Evolutionary conservation across 495 filamentous ascomycete species (phyloP).

Genomic region (Penicillium silybi): DNA sequence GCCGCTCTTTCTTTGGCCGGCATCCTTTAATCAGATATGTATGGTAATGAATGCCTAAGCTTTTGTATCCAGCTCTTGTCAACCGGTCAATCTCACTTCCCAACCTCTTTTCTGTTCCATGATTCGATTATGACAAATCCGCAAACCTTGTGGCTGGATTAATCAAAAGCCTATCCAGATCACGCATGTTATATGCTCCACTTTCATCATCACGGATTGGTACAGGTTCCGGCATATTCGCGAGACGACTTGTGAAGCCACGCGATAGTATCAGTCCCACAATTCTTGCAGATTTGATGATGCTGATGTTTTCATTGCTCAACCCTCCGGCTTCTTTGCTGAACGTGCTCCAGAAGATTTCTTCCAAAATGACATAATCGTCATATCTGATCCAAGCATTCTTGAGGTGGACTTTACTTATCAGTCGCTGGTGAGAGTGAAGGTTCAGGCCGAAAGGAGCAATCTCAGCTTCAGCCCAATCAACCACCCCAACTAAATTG

Average conservation of each 20-base stretch:
- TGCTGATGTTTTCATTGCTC: conserved; percentile 18
- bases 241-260: conserved; percentile 40
- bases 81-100: too few relatives aligned
- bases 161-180: conserved; percentile 35
- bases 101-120: not conserved
- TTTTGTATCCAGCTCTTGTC: too few relatives aligned
- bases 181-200: conserved; percentile 36
- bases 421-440: conserved; percentile 29
- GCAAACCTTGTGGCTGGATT: conserved; percentile 31
- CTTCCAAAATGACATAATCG: conserved; percentile 29
- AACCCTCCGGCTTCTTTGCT: conserved; percentile 26
- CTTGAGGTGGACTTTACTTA: conserved; percentile 30
- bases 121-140: conserved; percentile 11
- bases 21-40: not conserved
- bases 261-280: conserved; percentile 30
- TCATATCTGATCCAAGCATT: conserved; percentile 35
- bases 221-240: conserved; percentile 28
- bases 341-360: conserved; percentile 33
- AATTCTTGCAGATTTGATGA: conserved; percentile 34
- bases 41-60: too few relatives aligned
- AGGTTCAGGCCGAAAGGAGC: conserved; percentile 38
- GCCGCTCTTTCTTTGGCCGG: not conserved
- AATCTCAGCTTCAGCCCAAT: conserved; percentile 38
- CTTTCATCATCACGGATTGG: conserved; percentile 36
- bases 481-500: conserved; percentile 34